These are phyloP conservation scores for Gypsophila paniculata DNA, from an alignment of 179 eudicot species.

Conservation along the genomic window DNA sequence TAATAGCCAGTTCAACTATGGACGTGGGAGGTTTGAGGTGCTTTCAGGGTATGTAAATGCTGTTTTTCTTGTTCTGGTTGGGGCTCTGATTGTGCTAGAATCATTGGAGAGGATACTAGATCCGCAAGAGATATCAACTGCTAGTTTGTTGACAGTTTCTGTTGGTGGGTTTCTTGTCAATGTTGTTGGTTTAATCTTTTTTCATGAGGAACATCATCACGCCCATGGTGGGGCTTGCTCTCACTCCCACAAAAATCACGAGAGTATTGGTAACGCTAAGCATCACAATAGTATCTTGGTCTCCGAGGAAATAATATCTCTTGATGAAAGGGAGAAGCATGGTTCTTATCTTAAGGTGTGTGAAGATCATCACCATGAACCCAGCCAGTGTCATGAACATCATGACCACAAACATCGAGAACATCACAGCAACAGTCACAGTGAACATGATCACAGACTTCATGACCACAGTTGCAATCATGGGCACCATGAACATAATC, in stretches of 20 bases:
- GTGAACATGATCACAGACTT: constrained; percentile 21
- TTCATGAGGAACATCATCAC: constrained; percentile 98
- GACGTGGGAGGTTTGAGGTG: constrained; percentile 97
- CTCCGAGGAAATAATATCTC: constrained; percentile 16
- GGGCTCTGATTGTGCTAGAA: constrained; percentile 86
- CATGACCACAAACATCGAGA: constrained; percentile 27
- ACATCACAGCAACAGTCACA: constrained; percentile 19
- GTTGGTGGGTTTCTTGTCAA: constrained; percentile 87
- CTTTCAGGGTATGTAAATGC: constrained; percentile 96
- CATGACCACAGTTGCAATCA: constrained; percentile 20
- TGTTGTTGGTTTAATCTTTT: constrained; percentile 80
- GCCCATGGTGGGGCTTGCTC: constrained; percentile 94
- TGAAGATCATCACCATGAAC: constrained; percentile 25
- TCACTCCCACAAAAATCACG: constrained; percentile 46
- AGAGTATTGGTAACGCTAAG: constrained; percentile 13
- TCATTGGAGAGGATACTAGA: constrained; percentile 94
- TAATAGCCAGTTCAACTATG: constrained; percentile 75
- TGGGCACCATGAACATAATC: constrained; percentile 17
- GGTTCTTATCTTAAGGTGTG: constrained; percentile 25
- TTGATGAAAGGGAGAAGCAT: constrained; percentile 12
- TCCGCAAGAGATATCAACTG: constrained; percentile 93
- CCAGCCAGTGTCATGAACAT: constrained; percentile 26
- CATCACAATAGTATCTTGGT: constrained; percentile 24
- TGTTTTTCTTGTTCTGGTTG: constrained; percentile 89
- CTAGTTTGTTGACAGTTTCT: constrained; percentile 75